Percentiles rank a stretch among this genome's conserved stretches.
These are phyloP conservation scores for Dentipellis sp. DNA, from an alignment of 768 basidiomycete species.

Conservation along the genomic window DNA sequence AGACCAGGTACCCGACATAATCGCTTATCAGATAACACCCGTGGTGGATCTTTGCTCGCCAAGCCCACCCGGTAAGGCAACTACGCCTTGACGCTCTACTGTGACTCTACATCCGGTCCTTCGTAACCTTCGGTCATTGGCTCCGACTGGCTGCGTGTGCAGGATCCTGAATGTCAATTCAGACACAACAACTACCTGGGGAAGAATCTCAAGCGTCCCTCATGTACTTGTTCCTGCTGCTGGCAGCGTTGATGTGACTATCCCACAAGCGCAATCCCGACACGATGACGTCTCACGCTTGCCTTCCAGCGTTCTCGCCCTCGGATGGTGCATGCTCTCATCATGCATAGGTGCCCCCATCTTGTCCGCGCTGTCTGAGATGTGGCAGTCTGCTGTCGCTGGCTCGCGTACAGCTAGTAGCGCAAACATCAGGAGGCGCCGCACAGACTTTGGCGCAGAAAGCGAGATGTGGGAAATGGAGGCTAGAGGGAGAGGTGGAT, in stretches of 20 bases:
- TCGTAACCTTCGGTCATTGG: too few relatives aligned
- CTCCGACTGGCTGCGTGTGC: too few relatives aligned
- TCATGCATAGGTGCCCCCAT: slow-evolving; percentile 54
- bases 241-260: slow-evolving; percentile 40
- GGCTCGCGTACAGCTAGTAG: slow-evolving; percentile 24
- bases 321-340: slow-evolving; percentile 58
- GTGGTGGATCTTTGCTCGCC: too few relatives aligned
- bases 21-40: too few relatives aligned
- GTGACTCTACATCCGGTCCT: too few relatives aligned
- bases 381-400: slow-evolving; percentile 39
- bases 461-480: slow-evolving; percentile 60
- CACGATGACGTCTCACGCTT: slow-evolving; percentile 1
- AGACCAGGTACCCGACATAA: too few relatives aligned
- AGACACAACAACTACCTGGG: too few relatives aligned
- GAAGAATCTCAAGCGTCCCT: slow-evolving; percentile 3
- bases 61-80: too few relatives aligned
- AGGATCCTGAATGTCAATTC: too few relatives aligned
- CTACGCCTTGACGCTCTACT: too few relatives aligned
- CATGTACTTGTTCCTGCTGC: slow-evolving; percentile 32
- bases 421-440: slow-evolving; percentile 20
- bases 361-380: slow-evolving; percentile 30
- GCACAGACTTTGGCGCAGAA: slow-evolving; percentile 33
- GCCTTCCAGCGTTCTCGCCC: slow-evolving; percentile 31
- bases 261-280: slow-evolving; percentile 1
- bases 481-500: slow-evolving; percentile 23